phyloP scores from a whole-genome alignment of 495 filamentous ascomycete species.

The Penicillium samsonianum region DNA sequence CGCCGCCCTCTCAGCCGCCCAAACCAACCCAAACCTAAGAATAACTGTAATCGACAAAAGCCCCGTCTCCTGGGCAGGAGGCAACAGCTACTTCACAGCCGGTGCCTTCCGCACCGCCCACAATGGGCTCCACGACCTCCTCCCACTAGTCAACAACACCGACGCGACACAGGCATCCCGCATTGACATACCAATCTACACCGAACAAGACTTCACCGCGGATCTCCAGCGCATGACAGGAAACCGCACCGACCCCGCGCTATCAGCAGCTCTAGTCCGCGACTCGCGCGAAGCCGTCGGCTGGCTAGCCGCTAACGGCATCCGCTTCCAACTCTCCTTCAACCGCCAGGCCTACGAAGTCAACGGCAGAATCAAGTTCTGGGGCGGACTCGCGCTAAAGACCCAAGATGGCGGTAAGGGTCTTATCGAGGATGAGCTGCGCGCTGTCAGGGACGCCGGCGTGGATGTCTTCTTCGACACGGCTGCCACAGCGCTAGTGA shows the following conservation, averaged over 20 bases:
- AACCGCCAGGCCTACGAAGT: conserved; percentile 62
- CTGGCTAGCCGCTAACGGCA: conserved; percentile 56
- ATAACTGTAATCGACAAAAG: conserved; percentile 57
- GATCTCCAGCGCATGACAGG: conserved; percentile 55
- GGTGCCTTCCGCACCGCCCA: conserved; percentile 56
- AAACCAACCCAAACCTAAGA: conserved; percentile 31
- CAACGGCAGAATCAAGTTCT: conserved; percentile 58
- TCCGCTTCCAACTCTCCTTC: conserved; percentile 59
- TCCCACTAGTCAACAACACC: conserved; percentile 53
- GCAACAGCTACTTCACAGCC: conserved; percentile 61
- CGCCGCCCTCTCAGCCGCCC: conserved; percentile 51
- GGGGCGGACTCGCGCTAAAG: conserved; percentile 59
- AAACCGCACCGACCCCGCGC: conserved; percentile 45
- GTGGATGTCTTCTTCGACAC: conserved; percentile 47
- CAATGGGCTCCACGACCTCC: conserved; percentile 47
- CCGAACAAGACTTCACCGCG: conserved; percentile 40
- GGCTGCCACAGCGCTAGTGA: conserved; percentile 42
- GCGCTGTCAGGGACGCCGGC: conserved; percentile 42
- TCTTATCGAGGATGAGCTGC: conserved; percentile 49
- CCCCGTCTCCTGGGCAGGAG: conserved; percentile 54
- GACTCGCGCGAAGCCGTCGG: conserved; percentile 49
- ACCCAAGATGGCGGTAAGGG: conserved; percentile 60
- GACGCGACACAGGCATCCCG: conserved; percentile 27
- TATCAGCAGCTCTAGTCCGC: conserved; percentile 46
- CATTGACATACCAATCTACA: conserved; percentile 52